Percentiles rank a stretch among this genome's conserved stretches.
These are phyloP conservation scores for Delphinella strobiligena DNA, from an alignment of 2,329 filamentous ascomycete genomes.

Conservation along the genomic window DNA sequence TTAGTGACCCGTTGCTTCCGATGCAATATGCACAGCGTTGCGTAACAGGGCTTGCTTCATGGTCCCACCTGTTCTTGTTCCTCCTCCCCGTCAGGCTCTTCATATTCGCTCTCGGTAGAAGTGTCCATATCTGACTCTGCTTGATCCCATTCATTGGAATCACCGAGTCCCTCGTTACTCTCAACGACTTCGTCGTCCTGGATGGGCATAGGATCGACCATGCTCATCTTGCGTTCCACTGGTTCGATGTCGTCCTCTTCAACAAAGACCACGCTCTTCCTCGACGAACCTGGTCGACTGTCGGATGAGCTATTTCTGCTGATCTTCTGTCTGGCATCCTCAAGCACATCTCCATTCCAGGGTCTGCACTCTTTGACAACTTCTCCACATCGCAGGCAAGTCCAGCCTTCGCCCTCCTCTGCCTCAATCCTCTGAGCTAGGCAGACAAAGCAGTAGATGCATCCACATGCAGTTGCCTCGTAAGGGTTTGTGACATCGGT, in stretches of 20 bases:
- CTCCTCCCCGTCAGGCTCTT: neutral
- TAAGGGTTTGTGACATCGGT: slow-evolving; percentile 97
- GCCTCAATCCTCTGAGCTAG: slow-evolving; percentile 79
- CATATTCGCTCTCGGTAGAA: slow-evolving; percentile 10
- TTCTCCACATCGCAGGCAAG: slow-evolving; percentile 78
- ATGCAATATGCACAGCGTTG: no score
- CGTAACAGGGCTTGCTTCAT: no score
- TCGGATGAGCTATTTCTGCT: slow-evolving; percentile 6
- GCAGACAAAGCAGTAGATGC: slow-evolving; percentile 93
- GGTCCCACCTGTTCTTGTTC: no score
- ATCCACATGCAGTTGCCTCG: slow-evolving; percentile 77
- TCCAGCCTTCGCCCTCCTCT: slow-evolving; percentile 91
- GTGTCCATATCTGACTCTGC: slow-evolving; percentile 12
- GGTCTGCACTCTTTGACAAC: slow-evolving; percentile 74
- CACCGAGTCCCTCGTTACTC: slow-evolving; percentile 1
- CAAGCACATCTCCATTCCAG: slow-evolving; percentile 82
- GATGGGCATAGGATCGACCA: slow-evolving; percentile 18
- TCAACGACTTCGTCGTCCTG: slow-evolving; percentile 13
- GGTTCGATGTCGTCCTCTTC: slow-evolving; percentile 15
- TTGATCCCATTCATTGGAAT: slow-evolving; percentile 13
- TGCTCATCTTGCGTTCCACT: slow-evolving; percentile 9
- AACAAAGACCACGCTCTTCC: slow-evolving; percentile 20
- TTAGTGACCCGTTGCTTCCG: no score
- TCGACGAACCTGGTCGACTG: slow-evolving; percentile 12
- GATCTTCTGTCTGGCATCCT: slow-evolving; percentile 9